Evolutionary conservation across 345 rosid species (phyloP).

Genomic region (Salix exigua): DNA sequence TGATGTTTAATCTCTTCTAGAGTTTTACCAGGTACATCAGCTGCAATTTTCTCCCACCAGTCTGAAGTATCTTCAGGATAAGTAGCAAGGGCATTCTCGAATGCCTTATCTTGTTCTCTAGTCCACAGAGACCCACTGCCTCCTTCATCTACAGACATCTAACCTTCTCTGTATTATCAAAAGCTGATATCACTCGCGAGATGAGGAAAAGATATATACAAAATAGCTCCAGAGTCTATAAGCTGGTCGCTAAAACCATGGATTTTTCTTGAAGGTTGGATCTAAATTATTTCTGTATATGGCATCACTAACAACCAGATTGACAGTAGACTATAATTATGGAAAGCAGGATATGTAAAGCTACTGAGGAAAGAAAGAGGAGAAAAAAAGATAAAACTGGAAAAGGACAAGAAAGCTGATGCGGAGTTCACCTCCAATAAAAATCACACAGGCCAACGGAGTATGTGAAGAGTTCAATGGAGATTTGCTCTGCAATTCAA

Average conservation of each 20-base stretch:
- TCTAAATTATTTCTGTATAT: constrained; percentile 23
- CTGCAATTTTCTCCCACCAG: constrained; percentile 72
- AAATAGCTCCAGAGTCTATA: constrained; percentile 17
- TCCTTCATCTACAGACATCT: constrained; percentile 51
- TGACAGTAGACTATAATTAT: constrained; percentile 18
- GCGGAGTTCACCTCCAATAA: constrained; percentile 38
- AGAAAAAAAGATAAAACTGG: constrained; percentile 19
- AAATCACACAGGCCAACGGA: constrained; percentile 33
- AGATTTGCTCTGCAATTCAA: constrained; percentile 45
- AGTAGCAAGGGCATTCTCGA: constrained; percentile 79
- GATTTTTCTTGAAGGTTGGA: constrained; percentile 26
- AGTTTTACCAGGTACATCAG: constrained; percentile 75
- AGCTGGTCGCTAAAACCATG: constrained; percentile 17
- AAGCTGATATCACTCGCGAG: constrained; percentile 13
- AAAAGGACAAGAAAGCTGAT: constrained; percentile 35
- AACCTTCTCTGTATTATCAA: constrained; percentile 20
- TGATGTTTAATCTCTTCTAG: constrained; percentile 72
- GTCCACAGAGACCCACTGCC: constrained; percentile 63
- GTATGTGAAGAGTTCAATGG: constrained; percentile 41
- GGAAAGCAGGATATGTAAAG: constrained; percentile 25
- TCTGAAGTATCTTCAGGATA: constrained; percentile 61
- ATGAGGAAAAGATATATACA: constrained; percentile 20
- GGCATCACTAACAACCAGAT: constrained; percentile 14
- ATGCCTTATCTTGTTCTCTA: constrained; percentile 82
- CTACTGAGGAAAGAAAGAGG: constrained; percentile 20